Evolutionary conservation across 306 rosid species (phyloP).

Genomic region (Rosa multiflora): DNA sequence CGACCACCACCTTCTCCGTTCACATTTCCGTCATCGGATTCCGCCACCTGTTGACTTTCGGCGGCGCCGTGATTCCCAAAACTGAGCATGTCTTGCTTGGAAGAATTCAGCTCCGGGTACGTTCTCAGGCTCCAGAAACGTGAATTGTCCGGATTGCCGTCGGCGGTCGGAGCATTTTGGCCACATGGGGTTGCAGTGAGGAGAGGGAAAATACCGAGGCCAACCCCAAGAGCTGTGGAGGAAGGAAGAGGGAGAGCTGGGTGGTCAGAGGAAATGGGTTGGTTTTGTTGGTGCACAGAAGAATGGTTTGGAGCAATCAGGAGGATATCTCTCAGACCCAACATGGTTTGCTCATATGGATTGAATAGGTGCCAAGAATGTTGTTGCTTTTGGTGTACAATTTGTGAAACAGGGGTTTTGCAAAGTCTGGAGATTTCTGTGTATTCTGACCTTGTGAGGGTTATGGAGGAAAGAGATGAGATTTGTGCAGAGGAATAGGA

Average conservation of each 20-base stretch:
- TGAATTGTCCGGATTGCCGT: slow-evolving; percentile 19
- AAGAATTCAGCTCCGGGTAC: slow-evolving; percentile 39
- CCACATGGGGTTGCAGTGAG: slow-evolving; percentile 60
- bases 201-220: slow-evolving; percentile 79
- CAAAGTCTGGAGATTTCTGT: neutral
- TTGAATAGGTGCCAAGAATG: neutral
- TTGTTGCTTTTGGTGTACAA: neutral
- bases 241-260: slow-evolving; percentile 46
- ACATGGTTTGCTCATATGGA: slow-evolving; percentile 33
- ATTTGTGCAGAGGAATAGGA: neutral
- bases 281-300: slow-evolving; percentile 51
- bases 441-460: neutral
- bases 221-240: slow-evolving; percentile 66
- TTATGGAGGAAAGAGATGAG: neutral
- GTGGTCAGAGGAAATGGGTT: slow-evolving; percentile 53
- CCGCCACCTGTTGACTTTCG: slow-evolving; percentile 16
- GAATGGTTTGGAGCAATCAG: slow-evolving; percentile 60
- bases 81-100: slow-evolving; percentile 28
- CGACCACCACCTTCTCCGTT: neutral
- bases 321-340: slow-evolving; percentile 79
- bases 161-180: slow-evolving; percentile 25
- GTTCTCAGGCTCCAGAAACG: slow-evolving; percentile 49
- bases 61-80: slow-evolving; percentile 11
- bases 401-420: neutral
- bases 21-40: slow-evolving; percentile 4